Conservation (phyloP, 805 yeast genomes). For the Grigorovia jiainica region DNA sequence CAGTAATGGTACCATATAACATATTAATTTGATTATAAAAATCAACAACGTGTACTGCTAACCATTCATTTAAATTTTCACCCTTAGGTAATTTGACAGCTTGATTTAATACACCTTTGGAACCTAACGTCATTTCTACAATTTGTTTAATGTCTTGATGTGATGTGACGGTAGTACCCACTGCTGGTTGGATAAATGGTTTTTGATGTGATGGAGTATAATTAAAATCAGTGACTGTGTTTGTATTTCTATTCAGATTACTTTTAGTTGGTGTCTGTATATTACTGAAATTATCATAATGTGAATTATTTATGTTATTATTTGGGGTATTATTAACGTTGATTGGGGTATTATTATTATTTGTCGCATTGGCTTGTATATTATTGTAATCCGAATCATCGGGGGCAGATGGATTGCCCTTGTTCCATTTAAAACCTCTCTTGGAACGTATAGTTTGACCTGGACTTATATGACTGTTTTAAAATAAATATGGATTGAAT, state of each 20-base stretch:
- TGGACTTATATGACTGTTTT: slow-evolving; percentile 32
- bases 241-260: too few relatives aligned
- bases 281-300: neutral
- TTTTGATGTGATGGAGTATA: slow-evolving; percentile 31
- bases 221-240: slow-evolving; percentile 26
- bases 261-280: slow-evolving; percentile 2
- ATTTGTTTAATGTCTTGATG: slow-evolving; percentile 75
- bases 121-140: slow-evolving; percentile 92
- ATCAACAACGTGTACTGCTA: slow-evolving; percentile 96
- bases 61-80: slow-evolving; percentile 88
- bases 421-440: slow-evolving; percentile 36
- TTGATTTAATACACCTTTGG: slow-evolving; percentile 81
- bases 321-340: neutral
- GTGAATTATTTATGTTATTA: neutral
- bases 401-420: slow-evolving; percentile 4
- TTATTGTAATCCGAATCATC: neutral
- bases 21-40: slow-evolving; percentile 93
- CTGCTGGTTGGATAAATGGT: slow-evolving; percentile 23
- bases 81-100: slow-evolving; percentile 92
- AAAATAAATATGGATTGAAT: neutral
- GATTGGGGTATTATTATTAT: neutral
- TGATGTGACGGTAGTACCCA: slow-evolving; percentile 35
- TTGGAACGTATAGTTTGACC: slow-evolving; percentile 40
- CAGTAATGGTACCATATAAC: slow-evolving; percentile 93
- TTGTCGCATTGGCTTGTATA: too few relatives aligned